These are phyloP conservation scores for Exserohilum rostratum DNA, from an alignment of 2,329 filamentous ascomycete genomes.

Conservation along the genomic window DNA sequence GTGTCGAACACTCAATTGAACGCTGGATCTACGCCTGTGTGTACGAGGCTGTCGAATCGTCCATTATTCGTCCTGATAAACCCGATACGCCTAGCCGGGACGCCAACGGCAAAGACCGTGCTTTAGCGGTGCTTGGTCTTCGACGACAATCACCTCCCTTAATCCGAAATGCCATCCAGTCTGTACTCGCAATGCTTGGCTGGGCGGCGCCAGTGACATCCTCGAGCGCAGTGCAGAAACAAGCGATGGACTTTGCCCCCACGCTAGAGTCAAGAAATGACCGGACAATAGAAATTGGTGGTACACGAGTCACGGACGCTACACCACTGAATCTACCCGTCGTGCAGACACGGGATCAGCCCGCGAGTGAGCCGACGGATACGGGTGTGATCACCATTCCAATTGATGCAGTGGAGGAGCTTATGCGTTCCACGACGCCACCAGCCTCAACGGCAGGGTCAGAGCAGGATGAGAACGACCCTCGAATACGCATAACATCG, in stretches of 20 bases:
- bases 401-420: constrained; percentile 14
- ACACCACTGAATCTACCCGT: constrained; percentile 30
- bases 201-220: constrained; percentile 27
- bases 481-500: constrained; percentile 48
- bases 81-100: constrained; percentile 37
- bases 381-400: constrained; percentile 16
- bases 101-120: constrained; percentile 26
- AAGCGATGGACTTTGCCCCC: not conserved
- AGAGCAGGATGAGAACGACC: constrained; percentile 40
- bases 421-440: constrained; percentile 29
- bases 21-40: constrained; percentile 35
- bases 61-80: constrained; percentile 37
- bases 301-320: constrained; percentile 29
- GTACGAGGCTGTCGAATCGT: constrained; percentile 39
- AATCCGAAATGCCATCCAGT: constrained; percentile 31
- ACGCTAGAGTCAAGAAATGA: constrained; percentile 6
- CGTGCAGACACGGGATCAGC: constrained; percentile 9
- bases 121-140: constrained; percentile 29
- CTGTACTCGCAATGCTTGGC: constrained; percentile 30
- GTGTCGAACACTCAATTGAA: constrained; percentile 32
- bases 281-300: constrained; percentile 26
- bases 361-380: constrained; percentile 4
- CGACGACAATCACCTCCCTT: constrained; percentile 29
- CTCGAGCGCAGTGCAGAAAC: constrained; percentile 3
- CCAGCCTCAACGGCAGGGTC: constrained; percentile 31